Evolutionary conservation across 192 early-diverging fungal species (phyloP).

Genomic region (Coemansia sp.): DNA sequence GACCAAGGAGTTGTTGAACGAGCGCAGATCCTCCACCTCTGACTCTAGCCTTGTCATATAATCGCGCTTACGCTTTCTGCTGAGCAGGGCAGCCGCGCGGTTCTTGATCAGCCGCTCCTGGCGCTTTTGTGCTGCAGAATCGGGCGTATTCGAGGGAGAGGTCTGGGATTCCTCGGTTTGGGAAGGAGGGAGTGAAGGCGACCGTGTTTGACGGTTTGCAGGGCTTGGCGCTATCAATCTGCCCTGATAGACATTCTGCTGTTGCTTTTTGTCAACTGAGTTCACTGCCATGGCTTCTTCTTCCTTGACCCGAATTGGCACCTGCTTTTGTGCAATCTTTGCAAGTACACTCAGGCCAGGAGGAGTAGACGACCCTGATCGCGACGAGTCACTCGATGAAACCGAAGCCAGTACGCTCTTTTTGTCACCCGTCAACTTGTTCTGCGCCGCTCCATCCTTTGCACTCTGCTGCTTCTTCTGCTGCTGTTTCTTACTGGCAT

Average conservation of each 20-base stretch:
- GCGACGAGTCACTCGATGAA: constrained; percentile 2
- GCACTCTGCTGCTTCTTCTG: constrained; percentile 9
- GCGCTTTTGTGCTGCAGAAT: constrained; percentile 62
- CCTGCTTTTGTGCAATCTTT: constrained; percentile 41
- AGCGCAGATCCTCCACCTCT: constrained; percentile 65
- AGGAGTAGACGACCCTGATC: constrained; percentile 33
- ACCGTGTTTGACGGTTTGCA: not conserved
- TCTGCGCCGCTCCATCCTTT: not conserved
- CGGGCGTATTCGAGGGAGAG: constrained; percentile 6
- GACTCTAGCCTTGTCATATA: constrained; percentile 75
- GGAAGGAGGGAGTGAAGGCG: not conserved
- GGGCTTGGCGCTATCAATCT: constrained; percentile 1
- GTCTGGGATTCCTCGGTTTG: not conserved
- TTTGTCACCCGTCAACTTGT: not conserved
- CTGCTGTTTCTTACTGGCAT: not conserved
- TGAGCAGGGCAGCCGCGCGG: constrained; percentile 81
- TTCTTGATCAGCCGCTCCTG: constrained; percentile 92
- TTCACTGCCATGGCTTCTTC: not conserved
- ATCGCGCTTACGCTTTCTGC: constrained; percentile 88
- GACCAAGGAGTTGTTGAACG: constrained; percentile 61
- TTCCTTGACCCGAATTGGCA: constrained; percentile 26
- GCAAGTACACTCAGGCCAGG: constrained; percentile 45
- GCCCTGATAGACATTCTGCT: constrained; percentile 6
- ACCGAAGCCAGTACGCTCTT: not conserved
- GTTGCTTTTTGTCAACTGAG: not conserved